Evolutionary conservation across 2,329 filamentous ascomycete species (phyloP).

Genomic region (Phyllosticta ampelicida): DNA sequence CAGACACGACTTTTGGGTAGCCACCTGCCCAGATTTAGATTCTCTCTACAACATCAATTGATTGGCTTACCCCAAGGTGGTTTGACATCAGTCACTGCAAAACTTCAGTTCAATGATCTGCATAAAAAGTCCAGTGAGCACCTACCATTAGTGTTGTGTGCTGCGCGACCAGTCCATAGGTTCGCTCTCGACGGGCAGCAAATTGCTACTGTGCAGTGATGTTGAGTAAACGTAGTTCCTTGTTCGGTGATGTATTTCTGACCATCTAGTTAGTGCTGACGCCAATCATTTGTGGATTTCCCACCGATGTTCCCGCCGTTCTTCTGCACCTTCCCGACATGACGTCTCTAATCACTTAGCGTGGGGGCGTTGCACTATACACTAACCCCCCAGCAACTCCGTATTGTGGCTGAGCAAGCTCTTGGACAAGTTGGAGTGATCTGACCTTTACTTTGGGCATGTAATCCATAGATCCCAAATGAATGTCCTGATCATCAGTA

Average conservation of each 20-base stretch:
- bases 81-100: constrained; percentile 42
- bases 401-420: neutral
- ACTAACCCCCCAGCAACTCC: neutral
- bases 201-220: constrained; percentile 56
- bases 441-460: constrained; percentile 42
- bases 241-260: constrained; percentile 44
- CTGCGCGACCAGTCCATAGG: constrained; percentile 53
- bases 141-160: constrained; percentile 55
- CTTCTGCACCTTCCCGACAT: neutral
- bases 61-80: constrained; percentile 36
- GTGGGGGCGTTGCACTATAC: neutral
- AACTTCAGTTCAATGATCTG: neutral
- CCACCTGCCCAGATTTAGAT: constrained; percentile 25
- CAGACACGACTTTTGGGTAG: constrained; percentile 55
- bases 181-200: constrained; percentile 59
- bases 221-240: constrained; percentile 50
- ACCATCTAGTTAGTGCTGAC: neutral
- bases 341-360: neutral
- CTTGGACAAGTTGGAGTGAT: neutral
- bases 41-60: neutral
- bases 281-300: neutral
- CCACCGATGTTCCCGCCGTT: neutral
- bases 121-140: neutral
- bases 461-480: constrained; percentile 50
- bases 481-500: constrained; percentile 57